Evolutionary conservation across 1,139 yeast species (phyloP).

Genomic region (Geotrichum aggregatum): DNA sequence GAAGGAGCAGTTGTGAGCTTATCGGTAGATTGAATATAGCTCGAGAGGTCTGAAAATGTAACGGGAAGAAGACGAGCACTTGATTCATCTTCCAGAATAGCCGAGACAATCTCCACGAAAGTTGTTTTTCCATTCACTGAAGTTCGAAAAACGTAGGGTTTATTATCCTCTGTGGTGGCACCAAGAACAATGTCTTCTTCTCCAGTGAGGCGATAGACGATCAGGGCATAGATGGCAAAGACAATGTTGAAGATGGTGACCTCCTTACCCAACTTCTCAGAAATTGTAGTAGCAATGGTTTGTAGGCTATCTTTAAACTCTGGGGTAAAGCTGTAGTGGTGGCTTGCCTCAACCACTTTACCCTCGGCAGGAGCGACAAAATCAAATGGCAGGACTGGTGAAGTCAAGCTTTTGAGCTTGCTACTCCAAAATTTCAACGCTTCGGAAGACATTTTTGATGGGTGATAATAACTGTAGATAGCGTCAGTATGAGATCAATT

Average conservation of each 20-base stretch:
- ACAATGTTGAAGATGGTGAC: conserved; percentile 47
- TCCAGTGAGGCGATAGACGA: conserved; percentile 79
- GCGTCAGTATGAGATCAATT: neutral
- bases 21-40: conserved; percentile 47
- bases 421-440: conserved; percentile 56
- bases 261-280: conserved; percentile 17
- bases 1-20: conserved; percentile 57
- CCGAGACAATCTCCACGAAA: conserved; percentile 50
- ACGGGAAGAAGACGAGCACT: conserved; percentile 42
- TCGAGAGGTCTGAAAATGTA: conserved; percentile 53
- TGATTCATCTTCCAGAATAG: conserved; percentile 45
- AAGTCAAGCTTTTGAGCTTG: conserved; percentile 72
- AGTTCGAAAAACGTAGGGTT: conserved; percentile 57
- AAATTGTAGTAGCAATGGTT: conserved; percentile 23
- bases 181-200: conserved; percentile 91
- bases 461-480: neutral
- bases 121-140: conserved; percentile 45
- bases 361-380: conserved; percentile 74
- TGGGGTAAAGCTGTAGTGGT: conserved; percentile 37
- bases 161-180: conserved; percentile 46
- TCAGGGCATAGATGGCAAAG: conserved; percentile 65
- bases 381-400: conserved; percentile 85
- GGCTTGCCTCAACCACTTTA: conserved; percentile 60
- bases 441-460: conserved; percentile 16
- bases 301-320: conserved; percentile 21